A percentile compares a stretch with the other conserved stretches of the same genome.
These are phyloP conservation scores for Coccomyxa sp. DNA, from an alignment of 139 green algal genomes.

Conservation along the genomic window DNA sequence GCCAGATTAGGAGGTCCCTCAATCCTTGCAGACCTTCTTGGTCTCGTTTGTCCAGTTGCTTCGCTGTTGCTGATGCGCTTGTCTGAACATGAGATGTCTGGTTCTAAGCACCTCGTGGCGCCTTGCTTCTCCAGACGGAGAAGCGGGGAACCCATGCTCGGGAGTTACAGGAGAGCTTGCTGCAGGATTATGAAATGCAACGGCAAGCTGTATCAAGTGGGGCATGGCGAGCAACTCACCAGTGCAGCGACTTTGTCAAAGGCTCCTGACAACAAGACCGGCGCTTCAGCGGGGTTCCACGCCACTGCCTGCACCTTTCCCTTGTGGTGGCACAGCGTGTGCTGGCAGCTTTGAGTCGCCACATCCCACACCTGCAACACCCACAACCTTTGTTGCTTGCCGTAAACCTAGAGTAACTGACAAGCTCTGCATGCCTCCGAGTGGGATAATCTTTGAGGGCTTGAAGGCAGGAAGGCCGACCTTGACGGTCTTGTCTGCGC, in stretches of 20 bases:
- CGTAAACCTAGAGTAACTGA: too few species aligned
- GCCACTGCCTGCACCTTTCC: conserved; percentile 93
- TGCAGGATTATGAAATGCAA: too few species aligned
- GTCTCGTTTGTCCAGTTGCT: too few species aligned
- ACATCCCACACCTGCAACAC: conserved; percentile 69
- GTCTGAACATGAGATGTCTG: not conserved
- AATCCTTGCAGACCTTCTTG: not conserved
- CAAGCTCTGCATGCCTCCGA: too few species aligned
- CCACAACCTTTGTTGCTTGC: not conserved
- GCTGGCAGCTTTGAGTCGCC: conserved; percentile 36
- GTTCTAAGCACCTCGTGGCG: not conserved
- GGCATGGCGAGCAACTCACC: conserved; percentile 34
- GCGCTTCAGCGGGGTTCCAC: conserved; percentile 86
- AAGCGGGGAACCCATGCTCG: not conserved
- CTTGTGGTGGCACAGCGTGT: conserved; percentile 85
- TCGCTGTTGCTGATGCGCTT: not conserved
- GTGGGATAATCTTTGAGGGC: too few species aligned
- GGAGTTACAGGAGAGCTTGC: too few species aligned
- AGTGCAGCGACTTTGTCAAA: conserved; percentile 81
- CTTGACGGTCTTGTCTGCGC: conserved; percentile 86
- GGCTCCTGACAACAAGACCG: conserved; percentile 80
- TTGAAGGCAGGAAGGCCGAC: not conserved
- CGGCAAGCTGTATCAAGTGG: too few species aligned
- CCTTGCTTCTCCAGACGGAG: not conserved
- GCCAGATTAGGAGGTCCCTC: not conserved